phyloP scores from a whole-genome alignment of 208 protist genomes.

The Blechomonas ayalai region DNA sequence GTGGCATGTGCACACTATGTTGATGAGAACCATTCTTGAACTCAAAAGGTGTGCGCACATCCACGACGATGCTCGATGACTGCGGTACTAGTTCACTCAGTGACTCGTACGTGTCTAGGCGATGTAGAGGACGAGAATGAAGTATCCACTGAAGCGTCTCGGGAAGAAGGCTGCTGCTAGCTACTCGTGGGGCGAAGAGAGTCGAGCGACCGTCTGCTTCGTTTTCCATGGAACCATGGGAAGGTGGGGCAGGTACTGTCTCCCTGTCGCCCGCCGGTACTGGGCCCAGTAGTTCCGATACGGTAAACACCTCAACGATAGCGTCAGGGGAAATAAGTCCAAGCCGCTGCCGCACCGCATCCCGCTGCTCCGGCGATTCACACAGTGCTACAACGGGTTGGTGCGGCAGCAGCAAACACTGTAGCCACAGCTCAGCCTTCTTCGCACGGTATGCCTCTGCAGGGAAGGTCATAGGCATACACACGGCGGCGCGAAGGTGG shows the following conservation, averaged over 20 bases:
- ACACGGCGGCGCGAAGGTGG: slow-evolving; percentile 49
- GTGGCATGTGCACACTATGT: slow-evolving; percentile 48
- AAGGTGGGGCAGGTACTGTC: background rate
- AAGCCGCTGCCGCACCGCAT: slow-evolving; percentile 19
- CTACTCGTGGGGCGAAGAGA: no score
- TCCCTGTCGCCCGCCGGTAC: background rate
- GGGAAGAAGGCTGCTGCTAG: background rate
- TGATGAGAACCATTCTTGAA: slow-evolving; percentile 78
- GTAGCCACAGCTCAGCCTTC: slow-evolving; percentile 75
- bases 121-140: slow-evolving; percentile 3
- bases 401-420: slow-evolving; percentile 52
- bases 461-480: slow-evolving; percentile 74
- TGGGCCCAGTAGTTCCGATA: slow-evolving; percentile 19
- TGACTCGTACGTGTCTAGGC: slow-evolving; percentile 6
- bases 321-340: slow-evolving; percentile 24
- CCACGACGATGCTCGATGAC: slow-evolving; percentile 33
- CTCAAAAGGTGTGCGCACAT: slow-evolving; percentile 75
- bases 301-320: slow-evolving; percentile 22
- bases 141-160: slow-evolving; percentile 3
- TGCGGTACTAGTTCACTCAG: slow-evolving; percentile 17
- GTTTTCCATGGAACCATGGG: background rate
- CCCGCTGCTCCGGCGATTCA: slow-evolving; percentile 13
- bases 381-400: slow-evolving; percentile 50
- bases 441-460: slow-evolving; percentile 53
- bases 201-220: background rate